Evolutionary conservation across 768 basidiomycete genomes (phyloP).

Genomic region (Infundibulicybe gibba): DNA sequence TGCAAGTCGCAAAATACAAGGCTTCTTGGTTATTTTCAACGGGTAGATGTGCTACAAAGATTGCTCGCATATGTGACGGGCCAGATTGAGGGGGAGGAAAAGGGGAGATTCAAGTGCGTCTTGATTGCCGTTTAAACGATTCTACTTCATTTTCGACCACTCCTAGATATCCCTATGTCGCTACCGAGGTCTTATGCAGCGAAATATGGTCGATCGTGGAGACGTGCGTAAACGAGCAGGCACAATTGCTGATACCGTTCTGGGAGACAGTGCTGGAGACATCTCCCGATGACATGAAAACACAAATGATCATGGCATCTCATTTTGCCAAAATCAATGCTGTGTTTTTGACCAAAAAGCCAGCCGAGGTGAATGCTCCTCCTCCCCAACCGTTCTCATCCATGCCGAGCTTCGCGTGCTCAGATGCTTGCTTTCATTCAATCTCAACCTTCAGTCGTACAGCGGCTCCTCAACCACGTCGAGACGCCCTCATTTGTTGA

Average conservation of each 20-base stretch:
- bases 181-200: constrained; percentile 93
- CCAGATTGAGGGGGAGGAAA: constrained; percentile 78
- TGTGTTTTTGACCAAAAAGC: constrained; percentile 84
- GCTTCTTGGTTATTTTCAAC: constrained; percentile 83
- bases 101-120: constrained; percentile 78
- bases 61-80: constrained; percentile 85
- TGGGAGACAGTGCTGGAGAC: constrained; percentile 88
- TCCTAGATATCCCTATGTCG: constrained; percentile 83
- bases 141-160: background rate
- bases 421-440: constrained; percentile 95
- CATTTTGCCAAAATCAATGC: constrained; percentile 95
- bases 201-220: constrained; percentile 95
- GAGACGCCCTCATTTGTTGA: constrained; percentile 91
- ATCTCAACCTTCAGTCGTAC: constrained; percentile 75
- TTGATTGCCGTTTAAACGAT: background rate
- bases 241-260: constrained; percentile 78
- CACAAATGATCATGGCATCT: constrained; percentile 80
- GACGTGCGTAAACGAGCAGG: constrained; percentile 71
- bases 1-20: constrained; percentile 93
- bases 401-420: constrained; percentile 22
- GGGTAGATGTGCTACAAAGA: constrained; percentile 76
- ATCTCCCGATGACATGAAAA: constrained; percentile 83
- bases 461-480: constrained; percentile 79
- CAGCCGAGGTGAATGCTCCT: constrained; percentile 68
- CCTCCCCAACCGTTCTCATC: constrained; percentile 17